Base-by-base conservation (phyloP, 768 basidiomycete species). In the Gelatoporia subvermispora region DNA sequence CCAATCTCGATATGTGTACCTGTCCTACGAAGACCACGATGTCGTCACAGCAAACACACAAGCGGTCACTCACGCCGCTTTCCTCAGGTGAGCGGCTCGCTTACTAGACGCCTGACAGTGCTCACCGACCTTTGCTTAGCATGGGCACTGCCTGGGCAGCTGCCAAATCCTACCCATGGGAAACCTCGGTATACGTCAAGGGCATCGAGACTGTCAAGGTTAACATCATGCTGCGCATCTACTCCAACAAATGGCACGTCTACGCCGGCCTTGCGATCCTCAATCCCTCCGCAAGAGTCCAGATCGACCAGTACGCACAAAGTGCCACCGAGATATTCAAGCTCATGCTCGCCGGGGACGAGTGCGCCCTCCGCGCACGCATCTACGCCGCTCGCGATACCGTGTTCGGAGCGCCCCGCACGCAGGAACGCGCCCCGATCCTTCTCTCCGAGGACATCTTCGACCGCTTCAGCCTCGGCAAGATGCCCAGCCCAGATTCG, bases 171-270 rank as follows among this genome's bases (percentile, higher is more conserved):
- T 98, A 96, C 65, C 96, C 96, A 3, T 98, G 96, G 96, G 95
- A 97, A 67, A 81, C 87, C 35, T 89, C 91, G 1, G 82, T 88
- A 41, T 98, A 98, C 67, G 91, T 96, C 24, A 91, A 93, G 20
- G 96, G 96, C 0, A 93, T 99, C 58, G 96, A 99, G 66, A 94
- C 92, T 1, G 93, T 93, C 58, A 99, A 99, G 69, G 93, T 93
- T 59, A 99, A 99, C 74, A 86, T 97, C 66, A 84, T 88, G 53
- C 79, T 96, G 17, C 90, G 96, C 0, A 98, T 99, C 60, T 99
- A 97, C 68, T 79, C 91, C 38, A 96, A 93, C 66, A 87, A 93
- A 52, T 99, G 93, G 93, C 95, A 99, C 68, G 95, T 99, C 61
- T 99, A 99, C 65, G 95, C 95, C 13, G 95, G 96, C 2, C 79